Base-by-base conservation (phyloP, 805 yeast species). In the Ogataea saltuana region DNA sequence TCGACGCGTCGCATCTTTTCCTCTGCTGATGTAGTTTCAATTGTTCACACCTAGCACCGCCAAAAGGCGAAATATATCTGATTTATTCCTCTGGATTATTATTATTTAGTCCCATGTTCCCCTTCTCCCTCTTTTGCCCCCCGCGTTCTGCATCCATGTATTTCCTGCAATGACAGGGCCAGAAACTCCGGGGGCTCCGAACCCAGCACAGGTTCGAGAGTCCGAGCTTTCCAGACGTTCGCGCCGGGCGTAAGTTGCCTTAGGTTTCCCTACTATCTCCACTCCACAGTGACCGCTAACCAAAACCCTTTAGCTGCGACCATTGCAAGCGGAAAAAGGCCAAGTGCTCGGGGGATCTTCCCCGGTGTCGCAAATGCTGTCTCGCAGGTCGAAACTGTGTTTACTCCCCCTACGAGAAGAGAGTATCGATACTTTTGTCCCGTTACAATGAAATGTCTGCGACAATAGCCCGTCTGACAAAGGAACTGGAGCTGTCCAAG, bases 341-440 rank as follows among this genome's bases (percentile, higher is more conserved):
- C 6, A 50, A 45, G 40, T 59, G 64, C 28, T 50, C 61, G 3
- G 62, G 64, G 2, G 55, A 51, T 18, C 44, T 35, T 5, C 62
- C 62, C 8, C 36, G 28, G 15, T 59, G 64, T 33, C 11, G 41
- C 6, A 43, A 41, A 23, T 59, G 64, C 32, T 15, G 5, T 3
- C 44, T 33, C 4, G 11, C 47, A 10, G 39, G 31, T 4, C 19
- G 31, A 1, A 34, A 42, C 4, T 59, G 64, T 33, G 50, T 52
- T 13, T 59, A 58, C 37, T 36, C 46, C 2, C 60, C 61, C 9
- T 45, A 49, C 32, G 54, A 56, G 15, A 52, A 41, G 30, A 46
- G 60, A 19, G 46, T 58, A 10, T 51, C 59, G 1, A 42, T 59
- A 5, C 44, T 53, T 6, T 33, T 38, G 10, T 51, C 59, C 22